Evolutionary conservation across 2,329 filamentous ascomycete species (phyloP).

Genomic region (Claviceps sp.): DNA sequence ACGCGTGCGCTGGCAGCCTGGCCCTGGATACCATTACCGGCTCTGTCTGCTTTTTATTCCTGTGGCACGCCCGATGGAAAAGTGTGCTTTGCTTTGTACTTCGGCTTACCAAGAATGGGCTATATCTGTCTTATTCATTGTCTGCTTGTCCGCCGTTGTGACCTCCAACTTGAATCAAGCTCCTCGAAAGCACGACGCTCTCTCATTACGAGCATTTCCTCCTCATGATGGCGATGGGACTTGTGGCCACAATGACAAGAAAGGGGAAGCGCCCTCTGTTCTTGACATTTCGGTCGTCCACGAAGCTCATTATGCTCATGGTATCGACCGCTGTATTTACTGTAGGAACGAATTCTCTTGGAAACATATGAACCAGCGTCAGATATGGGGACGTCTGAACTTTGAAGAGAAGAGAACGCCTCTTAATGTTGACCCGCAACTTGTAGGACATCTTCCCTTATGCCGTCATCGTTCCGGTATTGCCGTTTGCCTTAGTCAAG

Average conservation of each 20-base stretch:
- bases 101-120: neutral
- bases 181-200: conserved; percentile 4
- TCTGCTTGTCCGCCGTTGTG: neutral
- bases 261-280: conserved; percentile 14
- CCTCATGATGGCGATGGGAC: conserved; percentile 9
- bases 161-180: neutral
- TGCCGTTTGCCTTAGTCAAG: conserved; percentile 18
- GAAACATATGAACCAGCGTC: neutral
- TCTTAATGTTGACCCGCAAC: neutral
- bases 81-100: neutral
- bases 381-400: no score
- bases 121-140: neutral
- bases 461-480: conserved; percentile 20
- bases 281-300: conserved; percentile 18
- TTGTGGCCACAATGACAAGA: conserved; percentile 7
- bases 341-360: conserved; percentile 7
- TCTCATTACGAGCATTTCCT: neutral
- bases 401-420: neutral
- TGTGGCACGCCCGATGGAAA: neutral
- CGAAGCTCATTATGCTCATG: conserved; percentile 19
- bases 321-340: conserved; percentile 22
- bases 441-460: conserved; percentile 23
- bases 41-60: no score
- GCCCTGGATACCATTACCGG: no score
- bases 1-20: no score